Evolutionary conservation across 148 eudicot species (phyloP), one percentile per base, ranked within the genome.

Genomic region (Pharnaceum exiguum): DNA sequence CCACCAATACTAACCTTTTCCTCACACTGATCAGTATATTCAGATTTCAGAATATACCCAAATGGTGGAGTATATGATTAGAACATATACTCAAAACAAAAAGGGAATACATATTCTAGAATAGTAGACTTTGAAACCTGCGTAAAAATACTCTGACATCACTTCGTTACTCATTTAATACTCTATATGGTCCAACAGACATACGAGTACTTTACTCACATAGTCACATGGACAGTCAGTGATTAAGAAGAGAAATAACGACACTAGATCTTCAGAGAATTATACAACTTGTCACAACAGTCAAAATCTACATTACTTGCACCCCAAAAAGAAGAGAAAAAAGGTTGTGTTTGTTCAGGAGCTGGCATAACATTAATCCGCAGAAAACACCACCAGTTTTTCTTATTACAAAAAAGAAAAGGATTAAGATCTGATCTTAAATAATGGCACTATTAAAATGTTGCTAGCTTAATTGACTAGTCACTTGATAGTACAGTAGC

Each of bases 11-110:
- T 45, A 32, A 19, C 60, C 29, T 46, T 62, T 51, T 21, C 24
- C 40, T 39, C 13, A 13, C 36, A 21, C 15, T 17, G n/a, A 27
- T 10, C 18, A 27, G 57, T 26, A 61, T 50, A 49, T 49, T 48
- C 56, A 25, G 63, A 56, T 11, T 57, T 48, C 56, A 25, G 63
- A 56, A 17, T 57, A 57, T 66, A 59, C 62, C 55, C 10, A 8
- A 9, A 9, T 16, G 10, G 11, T 32, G 7, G 16, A 5, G 8
- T 11, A 17, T 26, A 23, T 42, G 18, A 43, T 51, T 29, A 45
- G 19, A 22, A 15, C 3, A 5, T n/a, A 22, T 27, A 17, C 22
- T 57, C 16, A 11, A 26, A 43, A 29, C n/a, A n/a, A n/a, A n/a
- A n/a, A n/a, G n/a, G n/a, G n/a, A n/a, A n/a, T n/a, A n/a, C n/a